phyloP scores from a whole-genome alignment of 2,329 filamentous ascomycete genomes.

The Sporothrix globosa region DNA sequence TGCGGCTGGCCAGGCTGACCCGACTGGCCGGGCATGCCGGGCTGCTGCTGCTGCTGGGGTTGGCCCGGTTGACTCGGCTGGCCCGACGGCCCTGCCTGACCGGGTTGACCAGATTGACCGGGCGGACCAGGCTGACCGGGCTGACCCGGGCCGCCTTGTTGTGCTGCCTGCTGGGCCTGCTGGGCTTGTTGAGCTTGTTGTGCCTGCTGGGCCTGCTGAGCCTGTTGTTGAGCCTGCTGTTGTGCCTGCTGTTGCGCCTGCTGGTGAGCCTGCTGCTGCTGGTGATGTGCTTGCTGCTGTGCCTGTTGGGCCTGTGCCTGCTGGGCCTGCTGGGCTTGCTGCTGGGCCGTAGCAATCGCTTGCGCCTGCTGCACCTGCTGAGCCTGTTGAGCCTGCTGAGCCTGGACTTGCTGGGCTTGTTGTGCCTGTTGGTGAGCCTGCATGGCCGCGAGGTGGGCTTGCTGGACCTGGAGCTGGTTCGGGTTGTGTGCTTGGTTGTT shows the following conservation, averaged over 20 bases:
- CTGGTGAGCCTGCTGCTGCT: slow-evolving; percentile 35
- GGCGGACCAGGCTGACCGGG: slow-evolving; percentile 38
- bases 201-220: slow-evolving; percentile 52
- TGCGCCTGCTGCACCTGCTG: slow-evolving; percentile 35
- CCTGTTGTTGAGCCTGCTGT: slow-evolving; percentile 48
- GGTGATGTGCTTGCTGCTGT: slow-evolving; percentile 34
- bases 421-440: slow-evolving; percentile 29
- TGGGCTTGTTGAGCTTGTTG: slow-evolving; percentile 45
- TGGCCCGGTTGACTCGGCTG: slow-evolving; percentile 9
- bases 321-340: slow-evolving; percentile 46
- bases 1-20: slow-evolving; percentile 38
- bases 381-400: slow-evolving; percentile 48
- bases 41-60: slow-evolving; percentile 31
- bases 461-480: slow-evolving; percentile 42
- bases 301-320: slow-evolving; percentile 46
- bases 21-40: slow-evolving; percentile 38
- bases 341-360: slow-evolving; percentile 40
- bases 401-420: slow-evolving; percentile 49
- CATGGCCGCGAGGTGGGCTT: slow-evolving; percentile 28
- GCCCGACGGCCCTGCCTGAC: slow-evolving; percentile 43
- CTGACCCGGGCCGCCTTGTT: slow-evolving; percentile 48
- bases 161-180: slow-evolving; percentile 49
- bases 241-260: slow-evolving; percentile 43
- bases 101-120: neutral
- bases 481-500: slow-evolving; percentile 44